Percentiles rank a stretch among this genome's conserved stretches.
phyloP scores from a whole-genome alignment of 441 rosid species.

The Raphanus hybrid region DNA sequence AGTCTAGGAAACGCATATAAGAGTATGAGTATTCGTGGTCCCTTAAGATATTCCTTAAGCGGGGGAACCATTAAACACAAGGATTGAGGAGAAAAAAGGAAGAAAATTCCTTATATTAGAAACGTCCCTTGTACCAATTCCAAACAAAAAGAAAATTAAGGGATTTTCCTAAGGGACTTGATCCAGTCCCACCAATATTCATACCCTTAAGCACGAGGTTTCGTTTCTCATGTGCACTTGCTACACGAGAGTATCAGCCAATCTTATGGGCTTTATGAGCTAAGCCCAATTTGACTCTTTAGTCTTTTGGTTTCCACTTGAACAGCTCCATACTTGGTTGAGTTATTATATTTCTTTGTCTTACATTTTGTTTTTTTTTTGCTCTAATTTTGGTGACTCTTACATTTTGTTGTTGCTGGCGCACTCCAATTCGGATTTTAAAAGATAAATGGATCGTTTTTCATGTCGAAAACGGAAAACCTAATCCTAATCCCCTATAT shows the following conservation, averaged over 20 bases:
- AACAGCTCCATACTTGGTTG: not conserved
- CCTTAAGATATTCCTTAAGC: too few relatives aligned
- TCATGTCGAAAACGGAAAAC: not conserved
- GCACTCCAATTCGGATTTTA: not conserved
- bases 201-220: not conserved
- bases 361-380: not conserved
- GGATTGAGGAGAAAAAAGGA: too few relatives aligned
- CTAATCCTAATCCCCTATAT: too few relatives aligned
- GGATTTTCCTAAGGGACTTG: too few relatives aligned
- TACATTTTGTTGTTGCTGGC: not conserved
- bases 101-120: too few relatives aligned
- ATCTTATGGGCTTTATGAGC: not conserved
- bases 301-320: not conserved
- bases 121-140: too few relatives aligned
- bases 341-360: not conserved
- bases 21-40: too few relatives aligned
- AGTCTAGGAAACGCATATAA: not conserved
- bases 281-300: constrained; percentile 1
- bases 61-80: too few relatives aligned
- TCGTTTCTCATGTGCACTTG: not conserved
- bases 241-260: constrained; percentile 5
- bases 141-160: too few relatives aligned
- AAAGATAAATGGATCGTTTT: not conserved
- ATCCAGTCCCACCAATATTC: too few relatives aligned
- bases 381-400: not conserved